phyloP scores from a whole-genome alignment of 768 basidiomycete genomes.

The Kwoniella sp. region DNA sequence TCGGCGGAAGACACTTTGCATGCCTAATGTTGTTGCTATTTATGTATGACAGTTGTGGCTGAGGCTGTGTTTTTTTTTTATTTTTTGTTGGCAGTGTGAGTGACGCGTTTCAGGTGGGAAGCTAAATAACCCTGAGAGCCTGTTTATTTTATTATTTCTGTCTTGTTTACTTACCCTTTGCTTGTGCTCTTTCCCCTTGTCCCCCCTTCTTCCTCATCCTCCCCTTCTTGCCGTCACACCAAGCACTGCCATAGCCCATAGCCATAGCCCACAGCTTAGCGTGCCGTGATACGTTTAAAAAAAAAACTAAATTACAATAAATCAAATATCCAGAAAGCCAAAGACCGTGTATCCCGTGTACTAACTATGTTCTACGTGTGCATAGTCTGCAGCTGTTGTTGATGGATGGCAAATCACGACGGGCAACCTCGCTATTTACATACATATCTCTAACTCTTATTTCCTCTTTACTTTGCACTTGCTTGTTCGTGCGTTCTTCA shows the following conservation, averaged over 20 bases:
- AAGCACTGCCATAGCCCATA: background rate
- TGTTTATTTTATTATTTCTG: too few relatives aligned
- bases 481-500: background rate
- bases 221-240: background rate
- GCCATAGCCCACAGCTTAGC: too few relatives aligned
- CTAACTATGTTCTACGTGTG: background rate
- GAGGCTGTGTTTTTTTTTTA: background rate
- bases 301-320: conserved; percentile 3
- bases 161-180: too few relatives aligned
- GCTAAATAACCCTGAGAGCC: background rate
- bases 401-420: too few relatives aligned
- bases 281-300: background rate
- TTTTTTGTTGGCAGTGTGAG: background rate
- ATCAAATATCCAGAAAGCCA: background rate
- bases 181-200: background rate
- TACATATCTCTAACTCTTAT: background rate
- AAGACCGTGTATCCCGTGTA: background rate
- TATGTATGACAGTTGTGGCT: background rate
- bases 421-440: background rate
- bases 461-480: background rate
- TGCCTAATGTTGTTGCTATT: too few relatives aligned
- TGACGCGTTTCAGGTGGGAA: background rate
- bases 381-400: background rate
- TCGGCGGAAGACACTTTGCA: too few relatives aligned
- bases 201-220: too few relatives aligned